Conservation (phyloP, 371 early-diverging fungal species). For the Dinochytrium kinnereticum region DNA sequence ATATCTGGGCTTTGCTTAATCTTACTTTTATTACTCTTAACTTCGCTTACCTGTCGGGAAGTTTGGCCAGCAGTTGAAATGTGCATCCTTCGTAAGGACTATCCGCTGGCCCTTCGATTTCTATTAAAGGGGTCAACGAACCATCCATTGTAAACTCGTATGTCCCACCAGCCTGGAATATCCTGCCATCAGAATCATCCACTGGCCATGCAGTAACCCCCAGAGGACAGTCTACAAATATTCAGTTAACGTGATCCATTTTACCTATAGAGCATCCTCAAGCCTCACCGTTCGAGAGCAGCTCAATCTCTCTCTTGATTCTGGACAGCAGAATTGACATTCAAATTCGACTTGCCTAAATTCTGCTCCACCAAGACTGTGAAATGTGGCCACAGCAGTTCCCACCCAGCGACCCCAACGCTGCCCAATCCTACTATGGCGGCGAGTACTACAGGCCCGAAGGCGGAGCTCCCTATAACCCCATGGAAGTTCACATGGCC, state of each 20-base stretch:
- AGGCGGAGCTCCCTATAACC: not conserved
- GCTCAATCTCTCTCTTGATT: slow-evolving; percentile 8
- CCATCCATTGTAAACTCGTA: not conserved
- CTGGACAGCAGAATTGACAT: not conserved
- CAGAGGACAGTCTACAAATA: not conserved
- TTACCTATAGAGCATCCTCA: not conserved
- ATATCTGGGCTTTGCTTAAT: slow-evolving; percentile 54
- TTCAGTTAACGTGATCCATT: not conserved
- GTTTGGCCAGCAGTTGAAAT: slow-evolving; percentile 23
- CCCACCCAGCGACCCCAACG: not conserved
- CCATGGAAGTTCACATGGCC: not conserved
- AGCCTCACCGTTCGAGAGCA: not conserved
- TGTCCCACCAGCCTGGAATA: not conserved
- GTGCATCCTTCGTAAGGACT: slow-evolving; percentile 28
- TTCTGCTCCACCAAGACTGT: not conserved
- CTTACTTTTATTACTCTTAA: not conserved
- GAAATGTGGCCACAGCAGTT: not conserved
- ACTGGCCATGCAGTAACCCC: not conserved
- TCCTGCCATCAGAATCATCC: not conserved
- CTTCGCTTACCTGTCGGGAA: slow-evolving; percentile 22
- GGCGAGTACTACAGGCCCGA: not conserved
- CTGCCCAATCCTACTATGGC: not conserved
- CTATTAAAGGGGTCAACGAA: not conserved
- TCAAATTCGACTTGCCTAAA: not conserved
- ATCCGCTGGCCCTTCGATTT: slow-evolving; percentile 35